Percentiles rank a stretch among this genome's conserved stretches.
Evolutionary conservation across 768 basidiomycete species (phyloP).

Genomic region (Crepidotus variabilis): DNA sequence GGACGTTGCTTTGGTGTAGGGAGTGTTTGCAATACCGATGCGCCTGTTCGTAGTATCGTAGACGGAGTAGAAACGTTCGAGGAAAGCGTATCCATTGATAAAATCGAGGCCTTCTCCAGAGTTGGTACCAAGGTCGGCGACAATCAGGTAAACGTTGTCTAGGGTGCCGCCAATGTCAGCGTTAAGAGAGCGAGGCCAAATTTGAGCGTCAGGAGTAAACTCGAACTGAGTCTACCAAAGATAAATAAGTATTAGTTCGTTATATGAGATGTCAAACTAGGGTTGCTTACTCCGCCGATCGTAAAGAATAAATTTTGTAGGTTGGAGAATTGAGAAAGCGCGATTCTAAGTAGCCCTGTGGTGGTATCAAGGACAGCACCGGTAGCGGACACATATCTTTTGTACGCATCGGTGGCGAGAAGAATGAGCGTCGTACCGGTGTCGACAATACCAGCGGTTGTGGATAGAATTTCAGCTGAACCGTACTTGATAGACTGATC

Average conservation of each 20-base stretch:
- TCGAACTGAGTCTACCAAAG: slow-evolving; percentile 41
- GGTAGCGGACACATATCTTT: slow-evolving; percentile 38
- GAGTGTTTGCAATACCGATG: slow-evolving; percentile 54
- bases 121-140: slow-evolving; percentile 43
- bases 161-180: slow-evolving; percentile 48
- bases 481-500: slow-evolving; percentile 53
- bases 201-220: slow-evolving; percentile 62
- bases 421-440: slow-evolving; percentile 54
- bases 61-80: slow-evolving; percentile 61
- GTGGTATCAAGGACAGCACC: slow-evolving; percentile 34
- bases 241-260: neutral
- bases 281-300: slow-evolving; percentile 40
- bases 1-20: slow-evolving; percentile 42
- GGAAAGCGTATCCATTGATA: slow-evolving; percentile 39
- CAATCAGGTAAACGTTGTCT: slow-evolving; percentile 51
- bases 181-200: slow-evolving; percentile 64
- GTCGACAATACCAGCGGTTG: slow-evolving; percentile 56
- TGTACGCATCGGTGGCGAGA: slow-evolving; percentile 43
- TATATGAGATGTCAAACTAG: neutral
- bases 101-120: slow-evolving; percentile 63
- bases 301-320: slow-evolving; percentile 57
- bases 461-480: slow-evolving; percentile 36
- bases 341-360: slow-evolving; percentile 53
- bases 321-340: slow-evolving; percentile 42
- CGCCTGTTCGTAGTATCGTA: slow-evolving; percentile 56